phyloP scores from a whole-genome alignment of 2,329 filamentous ascomycete species.

The Botrytis pseudocinerea region DNA sequence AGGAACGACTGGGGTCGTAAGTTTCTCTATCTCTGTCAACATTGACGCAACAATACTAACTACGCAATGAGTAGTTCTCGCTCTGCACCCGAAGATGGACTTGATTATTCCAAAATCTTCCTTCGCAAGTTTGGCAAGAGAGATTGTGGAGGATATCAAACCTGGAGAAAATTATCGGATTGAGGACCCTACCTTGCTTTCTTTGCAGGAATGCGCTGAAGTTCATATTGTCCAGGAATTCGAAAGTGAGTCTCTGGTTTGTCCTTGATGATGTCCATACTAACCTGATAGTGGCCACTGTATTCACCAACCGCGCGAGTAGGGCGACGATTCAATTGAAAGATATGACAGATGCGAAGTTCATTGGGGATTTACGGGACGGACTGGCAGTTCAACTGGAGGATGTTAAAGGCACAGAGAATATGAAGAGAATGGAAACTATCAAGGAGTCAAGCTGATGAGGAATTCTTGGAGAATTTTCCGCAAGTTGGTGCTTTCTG shows the following conservation, averaged over 20 bases:
- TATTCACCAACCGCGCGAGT: background rate
- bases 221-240: background rate
- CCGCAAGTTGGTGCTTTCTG: fast-evolving
- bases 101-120: background rate
- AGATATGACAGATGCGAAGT: background rate
- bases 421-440: background rate
- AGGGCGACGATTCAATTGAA: background rate
- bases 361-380: background rate
- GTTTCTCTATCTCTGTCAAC: background rate
- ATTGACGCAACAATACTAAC: background rate
- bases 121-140: background rate
- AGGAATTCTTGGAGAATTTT: background rate
- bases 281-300: background rate
- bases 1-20: background rate
- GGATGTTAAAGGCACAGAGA: background rate
- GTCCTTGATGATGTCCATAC: background rate
- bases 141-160: background rate
- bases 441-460: background rate
- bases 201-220: background rate
- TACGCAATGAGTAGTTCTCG: background rate
- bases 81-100: background rate
- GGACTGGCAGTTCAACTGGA: background rate
- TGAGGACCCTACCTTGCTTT: background rate
- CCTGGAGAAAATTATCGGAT: background rate
- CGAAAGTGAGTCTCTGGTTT: background rate